These are phyloP conservation scores for Scutellaria minor DNA, from an alignment of 257 asterid genomes.

Conservation along the genomic window DNA sequence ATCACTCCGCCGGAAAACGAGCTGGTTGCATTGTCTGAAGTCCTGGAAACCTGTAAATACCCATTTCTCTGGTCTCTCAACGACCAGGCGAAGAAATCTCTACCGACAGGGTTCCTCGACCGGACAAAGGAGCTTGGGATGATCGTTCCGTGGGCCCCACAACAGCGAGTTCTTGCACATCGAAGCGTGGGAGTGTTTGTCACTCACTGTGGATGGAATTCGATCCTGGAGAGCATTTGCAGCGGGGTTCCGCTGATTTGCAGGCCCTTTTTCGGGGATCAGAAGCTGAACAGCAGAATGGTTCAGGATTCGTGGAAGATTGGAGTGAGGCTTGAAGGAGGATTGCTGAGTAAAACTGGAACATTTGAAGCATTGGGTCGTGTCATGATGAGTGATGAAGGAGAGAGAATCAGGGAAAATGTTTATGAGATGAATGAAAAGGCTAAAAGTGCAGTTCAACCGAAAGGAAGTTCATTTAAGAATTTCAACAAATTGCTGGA, in stretches of 20 bases:
- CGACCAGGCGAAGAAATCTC: constrained; percentile 33
- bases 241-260: constrained; percentile 69
- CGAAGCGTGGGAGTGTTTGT: constrained; percentile 53
- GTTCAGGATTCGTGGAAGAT: constrained; percentile 60
- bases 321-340: constrained; percentile 51
- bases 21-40: constrained; percentile 55
- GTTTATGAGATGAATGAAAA: constrained; percentile 38
- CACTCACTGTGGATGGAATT: constrained; percentile 88
- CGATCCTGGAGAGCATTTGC: constrained; percentile 58
- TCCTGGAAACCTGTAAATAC: constrained; percentile 49
- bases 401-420: constrained; percentile 44
- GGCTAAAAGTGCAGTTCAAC: constrained; percentile 44
- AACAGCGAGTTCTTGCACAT: constrained; percentile 50
- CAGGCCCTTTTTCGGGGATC: constrained; percentile 78
- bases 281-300: constrained; percentile 57
- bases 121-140: constrained; percentile 52
- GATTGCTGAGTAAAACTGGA: constrained; percentile 41
- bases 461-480: constrained; percentile 51
- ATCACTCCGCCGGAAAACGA: constrained; percentile 57
- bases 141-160: constrained; percentile 76
- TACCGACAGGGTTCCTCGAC: constrained; percentile 59
- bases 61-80: constrained; percentile 75
- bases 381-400: constrained; percentile 35
- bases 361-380: constrained; percentile 39
- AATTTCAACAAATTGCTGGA: constrained; percentile 50